These are phyloP conservation scores for Penicillium sp. DNA, from an alignment of 2,329 filamentous ascomycete genomes.

Conservation along the genomic window DNA sequence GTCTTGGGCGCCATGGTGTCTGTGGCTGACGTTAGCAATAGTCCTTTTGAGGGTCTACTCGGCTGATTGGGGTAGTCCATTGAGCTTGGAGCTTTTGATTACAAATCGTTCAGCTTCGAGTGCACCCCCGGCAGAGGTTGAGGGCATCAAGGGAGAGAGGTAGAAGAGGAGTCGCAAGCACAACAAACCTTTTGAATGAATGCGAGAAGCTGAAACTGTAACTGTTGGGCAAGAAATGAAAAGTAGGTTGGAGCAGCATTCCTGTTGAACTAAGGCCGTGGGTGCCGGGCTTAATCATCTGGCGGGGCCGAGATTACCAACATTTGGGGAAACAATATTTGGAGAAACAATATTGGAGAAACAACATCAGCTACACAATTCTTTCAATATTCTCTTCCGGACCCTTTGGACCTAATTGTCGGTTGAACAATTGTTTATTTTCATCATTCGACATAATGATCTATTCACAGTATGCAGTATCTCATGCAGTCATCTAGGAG, in stretches of 20 bases:
- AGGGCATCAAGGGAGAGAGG: not conserved
- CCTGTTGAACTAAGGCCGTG: not conserved
- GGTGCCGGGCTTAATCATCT: slow-evolving; percentile 23
- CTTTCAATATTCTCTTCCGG: not conserved
- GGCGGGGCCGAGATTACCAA: not conserved
- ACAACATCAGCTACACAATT: not conserved
- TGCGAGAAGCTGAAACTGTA: not conserved
- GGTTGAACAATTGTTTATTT: not conserved
- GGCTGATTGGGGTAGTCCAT: not conserved
- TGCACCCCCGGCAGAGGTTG: not conserved
- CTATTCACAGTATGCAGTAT: not conserved
- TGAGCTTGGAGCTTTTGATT: not conserved
- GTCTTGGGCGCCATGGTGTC: slow-evolving; percentile 57
- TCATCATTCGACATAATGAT: not conserved
- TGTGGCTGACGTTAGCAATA: slow-evolving; percentile 7
- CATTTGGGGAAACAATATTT: not conserved
- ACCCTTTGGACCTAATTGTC: not conserved
- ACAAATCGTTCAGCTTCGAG: not conserved
- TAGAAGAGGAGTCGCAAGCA: not conserved
- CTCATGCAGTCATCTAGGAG: not conserved
- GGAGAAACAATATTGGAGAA: not conserved
- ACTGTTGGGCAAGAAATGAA: not conserved
- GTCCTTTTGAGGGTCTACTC: not conserved
- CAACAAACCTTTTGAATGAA: not conserved
- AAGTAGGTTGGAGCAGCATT: not conserved